Conservation (phyloP, 257 asterid genomes). For the Linaria vulgaris region DNA sequence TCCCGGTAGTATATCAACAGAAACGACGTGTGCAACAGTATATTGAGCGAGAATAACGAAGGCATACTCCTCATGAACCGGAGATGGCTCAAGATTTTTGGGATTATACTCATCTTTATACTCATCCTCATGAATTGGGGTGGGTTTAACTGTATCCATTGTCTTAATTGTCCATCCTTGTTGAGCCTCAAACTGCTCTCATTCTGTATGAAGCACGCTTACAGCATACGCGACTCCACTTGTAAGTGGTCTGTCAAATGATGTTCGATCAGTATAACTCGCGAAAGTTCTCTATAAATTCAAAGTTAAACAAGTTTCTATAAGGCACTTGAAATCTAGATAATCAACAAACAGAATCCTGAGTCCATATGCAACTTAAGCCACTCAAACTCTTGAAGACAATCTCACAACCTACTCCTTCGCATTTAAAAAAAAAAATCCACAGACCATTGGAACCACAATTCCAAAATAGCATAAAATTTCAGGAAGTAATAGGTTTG, state of each 20-base stretch:
- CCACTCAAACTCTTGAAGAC: not conserved
- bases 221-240: slow-evolving; percentile 99
- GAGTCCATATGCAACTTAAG: not conserved
- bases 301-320: slow-evolving; percentile 15
- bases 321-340: not conserved
- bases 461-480: not conserved
- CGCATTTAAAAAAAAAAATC: slow-evolving; percentile 9
- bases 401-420: not conserved
- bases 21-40: slow-evolving; percentile 87
- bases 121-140: slow-evolving; percentile 92
- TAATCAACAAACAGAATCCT: slow-evolving; percentile 16
- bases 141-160: slow-evolving; percentile 76
- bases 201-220: slow-evolving; percentile 76
- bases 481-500: not conserved
- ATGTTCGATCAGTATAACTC: slow-evolving; percentile 78
- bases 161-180: slow-evolving; percentile 92
- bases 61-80: slow-evolving; percentile 85
- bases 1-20: slow-evolving; percentile 95
- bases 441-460: not conserved
- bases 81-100: slow-evolving; percentile 74
- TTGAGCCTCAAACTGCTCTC: slow-evolving; percentile 74
- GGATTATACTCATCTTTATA: slow-evolving; percentile 70
- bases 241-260: slow-evolving; percentile 96
- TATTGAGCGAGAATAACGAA: slow-evolving; percentile 98
- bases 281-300: slow-evolving; percentile 73